Conservation (phyloP, 2,329 filamentous ascomycete genomes). For the Penicillium sp. region DNA sequence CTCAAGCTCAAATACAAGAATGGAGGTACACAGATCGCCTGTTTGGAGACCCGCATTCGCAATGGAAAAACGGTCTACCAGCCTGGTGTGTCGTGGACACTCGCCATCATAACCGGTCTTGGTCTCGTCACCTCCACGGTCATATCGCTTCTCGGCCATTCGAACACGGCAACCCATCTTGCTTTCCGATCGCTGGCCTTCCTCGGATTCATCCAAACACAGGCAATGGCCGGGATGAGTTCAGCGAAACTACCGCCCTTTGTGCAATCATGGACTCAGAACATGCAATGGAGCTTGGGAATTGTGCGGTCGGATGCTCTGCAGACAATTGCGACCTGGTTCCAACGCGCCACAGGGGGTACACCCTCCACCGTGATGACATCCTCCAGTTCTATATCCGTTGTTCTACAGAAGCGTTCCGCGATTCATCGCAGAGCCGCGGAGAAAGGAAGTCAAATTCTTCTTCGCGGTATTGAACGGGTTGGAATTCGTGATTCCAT, state of each 20-base stretch:
- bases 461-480: slow-evolving; percentile 80
- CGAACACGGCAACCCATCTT: slow-evolving; percentile 90
- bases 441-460: slow-evolving; percentile 39
- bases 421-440: slow-evolving; percentile 38
- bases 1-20: slow-evolving; percentile 15
- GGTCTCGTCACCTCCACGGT: slow-evolving; percentile 81
- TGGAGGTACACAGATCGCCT: slow-evolving; percentile 12
- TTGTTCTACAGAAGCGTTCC: slow-evolving; percentile 69
- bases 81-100: slow-evolving; percentile 82
- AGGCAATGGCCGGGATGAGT: slow-evolving; percentile 85
- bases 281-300: slow-evolving; percentile 97
- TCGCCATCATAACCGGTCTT: slow-evolving; percentile 80
- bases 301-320: slow-evolving; percentile 82
- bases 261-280: slow-evolving; percentile 89
- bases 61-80: slow-evolving; percentile 65
- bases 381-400: slow-evolving; percentile 69
- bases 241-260: slow-evolving; percentile 79
- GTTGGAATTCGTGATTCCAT: slow-evolving; percentile 83
- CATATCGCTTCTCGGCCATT: slow-evolving; percentile 84
- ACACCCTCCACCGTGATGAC: slow-evolving; percentile 75
- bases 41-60: slow-evolving; percentile 41
- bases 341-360: slow-evolving; percentile 88
- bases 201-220: slow-evolving; percentile 89
- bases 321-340: slow-evolving; percentile 89
- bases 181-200: slow-evolving; percentile 88